Base-by-base conservation (phyloP, 208 protist genomes). In the Trypanosoma scelopori region DNA sequence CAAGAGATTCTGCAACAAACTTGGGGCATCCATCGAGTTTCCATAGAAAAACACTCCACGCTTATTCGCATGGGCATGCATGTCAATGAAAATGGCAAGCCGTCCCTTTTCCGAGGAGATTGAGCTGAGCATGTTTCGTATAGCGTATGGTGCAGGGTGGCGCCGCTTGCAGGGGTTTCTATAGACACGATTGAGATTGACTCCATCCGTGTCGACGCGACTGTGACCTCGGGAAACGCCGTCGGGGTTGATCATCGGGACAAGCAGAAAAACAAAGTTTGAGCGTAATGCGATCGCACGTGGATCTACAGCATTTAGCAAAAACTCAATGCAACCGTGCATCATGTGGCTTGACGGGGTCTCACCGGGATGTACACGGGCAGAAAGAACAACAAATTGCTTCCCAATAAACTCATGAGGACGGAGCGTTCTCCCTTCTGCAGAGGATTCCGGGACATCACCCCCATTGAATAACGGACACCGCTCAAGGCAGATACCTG, bases 141-240 rank as follows among this genome's bases (percentile, higher is more conserved):
- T 65, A 37, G 74, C 60, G 62, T 86, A 97, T 22, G 93, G 80
- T 46, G 89, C 81, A 13, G 93, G 94, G 66, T 98, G 92, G 15
- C 70, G 68, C 59, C 76, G 49, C 51, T 56, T 68, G 1, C 82
- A 89, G 1, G 92, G 91, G 28, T 77, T 74, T 49, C 80, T 69
- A 66, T 98, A 98, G 77, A 87, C 93, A 55, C 96, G 92, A 75
- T 98, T 98, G 32, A 98, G 74, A 64, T 98, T 97, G 12, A 87
- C 70, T 22, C 96, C 96, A 22, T 73, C 75, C 15, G 92, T 87
- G 75, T 98, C 96, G 1, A 87, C 82, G 23, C 96, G 91, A 78
- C 93, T 98, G 81, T 97, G 89, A 5, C 96, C 96, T 39, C 91
- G 81, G 11, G 75, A 59, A 1, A 98, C 93, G 16, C 96, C 96